These are phyloP conservation scores for Penicillium alfredii DNA, from an alignment of 495 filamentous ascomycete species.

Conservation along the genomic window DNA sequence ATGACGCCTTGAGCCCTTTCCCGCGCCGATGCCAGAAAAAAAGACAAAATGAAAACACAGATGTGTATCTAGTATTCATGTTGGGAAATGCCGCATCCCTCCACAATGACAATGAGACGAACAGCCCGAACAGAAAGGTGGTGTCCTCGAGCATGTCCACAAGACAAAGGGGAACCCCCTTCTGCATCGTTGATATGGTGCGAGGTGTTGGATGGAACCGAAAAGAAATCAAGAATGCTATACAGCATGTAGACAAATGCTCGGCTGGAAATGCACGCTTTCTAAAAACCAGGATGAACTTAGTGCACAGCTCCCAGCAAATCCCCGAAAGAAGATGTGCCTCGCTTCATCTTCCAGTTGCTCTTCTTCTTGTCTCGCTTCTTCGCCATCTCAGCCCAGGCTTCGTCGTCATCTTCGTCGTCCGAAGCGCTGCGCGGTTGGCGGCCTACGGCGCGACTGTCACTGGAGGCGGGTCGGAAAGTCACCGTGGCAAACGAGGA, in stretches of 20 bases:
- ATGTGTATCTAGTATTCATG: conserved; percentile 10
- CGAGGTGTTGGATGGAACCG: conserved; percentile 19
- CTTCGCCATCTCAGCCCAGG: conserved; percentile 81
- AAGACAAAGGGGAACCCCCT: background rate
- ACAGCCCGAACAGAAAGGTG: conserved; percentile 1
- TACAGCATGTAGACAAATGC: conserved; percentile 8
- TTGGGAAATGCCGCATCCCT: conserved; percentile 7
- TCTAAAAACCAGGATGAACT: conserved; percentile 6
- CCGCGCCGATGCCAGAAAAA: conserved; percentile 24
- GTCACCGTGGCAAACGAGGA: conserved; percentile 34
- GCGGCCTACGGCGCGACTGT: conserved; percentile 23
- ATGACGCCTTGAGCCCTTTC: conserved; percentile 21
- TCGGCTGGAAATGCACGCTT: conserved; percentile 1
- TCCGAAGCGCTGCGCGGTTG: conserved; percentile 23
- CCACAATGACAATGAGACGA: conserved; percentile 2
- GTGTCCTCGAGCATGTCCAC: conserved; percentile 1
- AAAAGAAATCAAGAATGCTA: conserved; percentile 8
- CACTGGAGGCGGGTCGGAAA: conserved; percentile 29
- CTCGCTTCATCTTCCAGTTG: conserved; percentile 65
- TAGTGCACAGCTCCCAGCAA: conserved; percentile 41
- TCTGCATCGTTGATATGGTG: conserved; percentile 18
- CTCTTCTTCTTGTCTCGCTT: conserved; percentile 76
- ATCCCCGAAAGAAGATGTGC: conserved; percentile 35
- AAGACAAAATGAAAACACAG: conserved; percentile 1
- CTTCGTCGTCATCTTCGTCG: conserved; percentile 79